Evolutionary conservation across 2,329 filamentous ascomycete genomes (phyloP).

Genomic region (Diaporthe eres): DNA sequence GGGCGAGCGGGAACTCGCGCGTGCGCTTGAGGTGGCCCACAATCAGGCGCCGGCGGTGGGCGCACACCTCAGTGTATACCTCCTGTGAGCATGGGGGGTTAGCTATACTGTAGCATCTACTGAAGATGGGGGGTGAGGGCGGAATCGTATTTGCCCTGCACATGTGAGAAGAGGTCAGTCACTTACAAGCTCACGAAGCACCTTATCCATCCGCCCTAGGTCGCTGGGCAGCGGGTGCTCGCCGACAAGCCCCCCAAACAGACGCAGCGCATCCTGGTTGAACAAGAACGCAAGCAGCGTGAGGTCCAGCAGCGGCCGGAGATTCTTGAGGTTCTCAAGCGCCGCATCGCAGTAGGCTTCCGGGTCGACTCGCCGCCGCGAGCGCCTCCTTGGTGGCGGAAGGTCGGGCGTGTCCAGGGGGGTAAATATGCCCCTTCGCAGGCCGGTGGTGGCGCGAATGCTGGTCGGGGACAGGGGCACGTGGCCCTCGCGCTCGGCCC

Average conservation of each 20-base stretch:
- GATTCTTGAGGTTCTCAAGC: background rate
- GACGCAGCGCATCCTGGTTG: slow-evolving; percentile 14
- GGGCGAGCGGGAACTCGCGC: background rate
- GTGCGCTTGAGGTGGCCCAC: background rate
- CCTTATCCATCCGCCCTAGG: background rate
- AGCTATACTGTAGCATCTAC: background rate
- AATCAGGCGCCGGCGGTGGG: background rate
- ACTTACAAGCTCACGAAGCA: slow-evolving; percentile 22
- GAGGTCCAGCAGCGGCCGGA: background rate
- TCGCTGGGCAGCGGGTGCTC: background rate
- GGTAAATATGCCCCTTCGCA: background rate
- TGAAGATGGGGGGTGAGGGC: too few species aligned
- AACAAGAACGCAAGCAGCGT: background rate
- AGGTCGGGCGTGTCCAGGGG: background rate
- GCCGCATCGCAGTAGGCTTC: background rate
- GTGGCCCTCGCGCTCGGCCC: background rate
- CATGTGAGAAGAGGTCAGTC: background rate
- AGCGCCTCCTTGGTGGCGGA: background rate
- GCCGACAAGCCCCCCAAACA: slow-evolving; percentile 10
- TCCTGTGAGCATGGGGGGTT: background rate
- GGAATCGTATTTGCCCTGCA: background rate
- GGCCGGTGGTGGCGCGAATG: background rate
- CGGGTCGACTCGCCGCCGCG: background rate
- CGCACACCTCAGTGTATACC: background rate
- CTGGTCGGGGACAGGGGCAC: background rate